These are phyloP conservation scores for Aureobasidium melanogenum DNA, from an alignment of 2,329 filamentous ascomycete species.

Conservation along the genomic window DNA sequence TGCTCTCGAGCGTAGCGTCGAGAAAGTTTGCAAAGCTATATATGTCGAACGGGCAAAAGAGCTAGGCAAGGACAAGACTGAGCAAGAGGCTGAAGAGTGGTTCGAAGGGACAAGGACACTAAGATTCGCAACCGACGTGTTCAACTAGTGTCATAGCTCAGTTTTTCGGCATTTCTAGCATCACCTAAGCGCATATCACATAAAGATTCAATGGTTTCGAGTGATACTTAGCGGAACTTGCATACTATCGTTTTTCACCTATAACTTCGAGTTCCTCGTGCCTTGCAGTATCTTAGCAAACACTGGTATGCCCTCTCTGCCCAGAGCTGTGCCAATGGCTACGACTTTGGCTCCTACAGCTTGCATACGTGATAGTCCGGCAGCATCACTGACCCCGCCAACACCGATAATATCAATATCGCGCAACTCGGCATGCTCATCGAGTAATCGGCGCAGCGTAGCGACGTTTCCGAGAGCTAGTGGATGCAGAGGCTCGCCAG, in stretches of 20 bases:
- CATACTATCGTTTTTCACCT: background rate
- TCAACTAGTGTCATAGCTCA: constrained; percentile 23
- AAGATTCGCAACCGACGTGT: constrained; percentile 22
- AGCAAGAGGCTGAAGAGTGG: constrained; percentile 20
- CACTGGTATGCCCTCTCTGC: constrained; percentile 51
- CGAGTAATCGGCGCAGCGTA: constrained; percentile 54
- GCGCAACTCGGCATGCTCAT: constrained; percentile 38
- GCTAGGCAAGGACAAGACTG: constrained; percentile 26
- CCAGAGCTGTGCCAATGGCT: constrained; percentile 61
- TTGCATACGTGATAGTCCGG: constrained; percentile 57
- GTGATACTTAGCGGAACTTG: background rate
- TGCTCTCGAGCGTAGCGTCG: constrained; percentile 37
- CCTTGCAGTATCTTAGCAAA: constrained; percentile 48
- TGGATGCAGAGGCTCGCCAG: constrained; percentile 62
- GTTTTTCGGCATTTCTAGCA: background rate
- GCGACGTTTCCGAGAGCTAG: constrained; percentile 66
- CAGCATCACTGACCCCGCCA: constrained; percentile 59
- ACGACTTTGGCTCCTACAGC: constrained; percentile 57
- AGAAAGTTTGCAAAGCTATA: constrained; percentile 34
- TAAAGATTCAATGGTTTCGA: background rate
- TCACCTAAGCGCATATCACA: background rate
- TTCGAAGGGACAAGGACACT: constrained; percentile 19
- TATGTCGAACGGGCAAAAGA: constrained; percentile 30
- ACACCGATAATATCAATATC: constrained; percentile 60
- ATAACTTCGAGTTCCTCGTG: background rate